phyloP scores from a whole-genome alignment of 768 basidiomycete genomes.

The Trametes cubensis region DNA sequence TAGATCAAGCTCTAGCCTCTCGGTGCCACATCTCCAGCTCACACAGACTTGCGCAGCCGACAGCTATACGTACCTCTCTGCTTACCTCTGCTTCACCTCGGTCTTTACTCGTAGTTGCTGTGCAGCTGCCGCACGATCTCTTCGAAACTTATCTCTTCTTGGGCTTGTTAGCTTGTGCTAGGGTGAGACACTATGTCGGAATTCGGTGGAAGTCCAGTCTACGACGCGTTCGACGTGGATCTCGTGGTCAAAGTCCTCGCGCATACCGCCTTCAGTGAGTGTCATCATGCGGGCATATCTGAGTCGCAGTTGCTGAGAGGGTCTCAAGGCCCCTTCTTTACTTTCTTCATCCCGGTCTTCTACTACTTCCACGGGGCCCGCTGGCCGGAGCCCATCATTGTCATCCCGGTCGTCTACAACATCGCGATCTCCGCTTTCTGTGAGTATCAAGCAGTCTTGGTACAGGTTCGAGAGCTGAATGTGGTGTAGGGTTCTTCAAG shows the following conservation, averaged over 20 bases:
- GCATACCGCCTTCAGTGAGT: conserved; percentile 79
- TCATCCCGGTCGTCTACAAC: conserved; percentile 57
- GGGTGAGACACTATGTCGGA: neutral
- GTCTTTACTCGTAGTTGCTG: conserved; percentile 9
- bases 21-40: neutral
- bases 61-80: neutral
- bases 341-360: conserved; percentile 77
- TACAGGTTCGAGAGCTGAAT: neutral
- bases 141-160: neutral
- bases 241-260: conserved; percentile 76
- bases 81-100: neutral
- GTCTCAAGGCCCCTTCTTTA: conserved; percentile 79
- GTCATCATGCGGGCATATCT: neutral
- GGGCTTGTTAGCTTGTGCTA: conserved; percentile 5
- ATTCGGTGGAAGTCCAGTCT: conserved; percentile 44
- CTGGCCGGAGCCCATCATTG: conserved; percentile 52
- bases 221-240: conserved; percentile 77
- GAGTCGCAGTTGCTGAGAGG: neutral
- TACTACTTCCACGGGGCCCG: conserved; percentile 70
- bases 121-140: conserved; percentile 9
- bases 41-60: neutral
- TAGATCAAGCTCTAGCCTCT: no score
- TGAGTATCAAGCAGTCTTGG: conserved; percentile 20
- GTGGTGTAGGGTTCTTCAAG: conserved; percentile 59
- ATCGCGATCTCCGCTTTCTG: conserved; percentile 65